A percentile compares a stretch with the other conserved stretches of the same genome.
Evolutionary conservation across 495 filamentous ascomycete genomes (phyloP).

Genomic region (Articulospora tetracladia): DNA sequence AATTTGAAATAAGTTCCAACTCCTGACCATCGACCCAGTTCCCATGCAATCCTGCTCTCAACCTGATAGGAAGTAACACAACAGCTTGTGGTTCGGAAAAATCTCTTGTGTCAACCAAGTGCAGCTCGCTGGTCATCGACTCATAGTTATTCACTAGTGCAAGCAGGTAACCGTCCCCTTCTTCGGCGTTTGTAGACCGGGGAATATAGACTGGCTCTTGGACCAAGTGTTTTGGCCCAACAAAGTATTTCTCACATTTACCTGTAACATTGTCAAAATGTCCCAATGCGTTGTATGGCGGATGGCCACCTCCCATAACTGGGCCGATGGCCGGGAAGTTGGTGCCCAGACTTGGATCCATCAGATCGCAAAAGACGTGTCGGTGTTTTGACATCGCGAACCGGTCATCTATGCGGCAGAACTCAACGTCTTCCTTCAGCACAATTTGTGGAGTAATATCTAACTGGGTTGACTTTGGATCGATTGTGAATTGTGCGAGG

Average conservation of each 20-base stretch:
- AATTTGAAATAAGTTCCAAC: conserved; percentile 34
- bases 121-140: conserved; percentile 43
- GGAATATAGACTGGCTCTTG: conserved; percentile 59
- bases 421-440: conserved; percentile 49
- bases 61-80: conserved; percentile 40
- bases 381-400: conserved; percentile 45
- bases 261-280: conserved; percentile 11
- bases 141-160: conserved; percentile 52
- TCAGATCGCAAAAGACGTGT: conserved; percentile 50
- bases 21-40: conserved; percentile 44
- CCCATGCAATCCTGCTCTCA: conserved; percentile 42
- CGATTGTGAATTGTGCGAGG: conserved; percentile 43
- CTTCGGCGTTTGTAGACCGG: conserved; percentile 35
- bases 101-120: conserved; percentile 45
- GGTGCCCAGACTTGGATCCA: conserved; percentile 40
- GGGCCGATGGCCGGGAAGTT: conserved; percentile 46
- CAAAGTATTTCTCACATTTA: conserved; percentile 37
- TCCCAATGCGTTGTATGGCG: conserved; percentile 15
- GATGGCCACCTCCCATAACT: conserved; percentile 45
- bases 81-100: conserved; percentile 40
- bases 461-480: conserved; percentile 39
- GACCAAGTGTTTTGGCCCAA: conserved; percentile 46
- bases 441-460: conserved; percentile 30
- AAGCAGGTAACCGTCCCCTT: conserved; percentile 54
- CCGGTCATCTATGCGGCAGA: conserved; percentile 58